phyloP scores from a whole-genome alignment of 306 rosid species.

The Pterocarpus santalinus region DNA sequence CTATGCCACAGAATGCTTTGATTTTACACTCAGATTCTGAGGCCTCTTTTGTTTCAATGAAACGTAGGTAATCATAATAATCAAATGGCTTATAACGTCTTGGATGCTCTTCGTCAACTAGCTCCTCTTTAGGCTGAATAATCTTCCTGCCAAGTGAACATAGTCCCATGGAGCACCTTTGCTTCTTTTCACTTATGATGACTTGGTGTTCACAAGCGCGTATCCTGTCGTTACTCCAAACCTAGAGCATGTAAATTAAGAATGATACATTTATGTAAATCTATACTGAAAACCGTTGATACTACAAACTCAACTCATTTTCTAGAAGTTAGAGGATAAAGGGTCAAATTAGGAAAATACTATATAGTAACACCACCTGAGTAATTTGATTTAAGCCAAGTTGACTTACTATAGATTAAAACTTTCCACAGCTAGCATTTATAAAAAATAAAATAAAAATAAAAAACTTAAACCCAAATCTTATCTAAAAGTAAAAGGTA shows the following conservation, averaged over 20 bases:
- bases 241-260: conserved; percentile 13
- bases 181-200: conserved; percentile 41
- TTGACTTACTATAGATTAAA: no score
- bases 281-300: not conserved
- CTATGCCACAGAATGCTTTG: conserved; percentile 50
- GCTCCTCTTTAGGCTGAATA: conserved; percentile 38
- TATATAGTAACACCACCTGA: no score
- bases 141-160: conserved; percentile 40
- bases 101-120: conserved; percentile 53
- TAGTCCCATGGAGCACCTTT: conserved; percentile 49
- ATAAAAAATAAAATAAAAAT: no score
- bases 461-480: no score
- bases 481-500: no score
- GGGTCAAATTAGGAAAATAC: no score
- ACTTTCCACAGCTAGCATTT: no score
- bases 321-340: not conserved
- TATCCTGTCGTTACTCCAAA: conserved; percentile 53
- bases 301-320: not conserved
- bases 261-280: not conserved
- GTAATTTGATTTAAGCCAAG: no score
- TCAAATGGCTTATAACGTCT: conserved; percentile 48
- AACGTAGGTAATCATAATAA: conserved; percentile 43
- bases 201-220: conserved; percentile 41
- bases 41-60: conserved; percentile 23
- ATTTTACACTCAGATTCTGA: conserved; percentile 33